These are phyloP conservation scores for Senecio squalidus DNA, from an alignment of 140 eudicot species.

Conservation along the genomic window DNA sequence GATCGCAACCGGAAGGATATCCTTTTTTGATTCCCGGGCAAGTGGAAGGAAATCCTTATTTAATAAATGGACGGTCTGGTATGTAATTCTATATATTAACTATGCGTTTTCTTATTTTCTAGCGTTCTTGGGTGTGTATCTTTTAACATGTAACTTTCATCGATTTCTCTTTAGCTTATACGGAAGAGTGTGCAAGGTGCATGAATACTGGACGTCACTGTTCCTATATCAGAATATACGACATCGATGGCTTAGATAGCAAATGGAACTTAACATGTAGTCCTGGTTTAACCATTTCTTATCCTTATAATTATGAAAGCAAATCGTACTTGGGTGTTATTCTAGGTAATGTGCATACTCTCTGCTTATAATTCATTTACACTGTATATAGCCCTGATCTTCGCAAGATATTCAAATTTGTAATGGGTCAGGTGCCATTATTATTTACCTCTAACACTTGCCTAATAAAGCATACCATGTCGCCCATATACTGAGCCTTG, in stretches of 20 bases:
- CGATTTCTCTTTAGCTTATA: not conserved
- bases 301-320: not conserved
- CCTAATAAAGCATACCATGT: not conserved
- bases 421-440: no score
- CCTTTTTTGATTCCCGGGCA: not conserved
- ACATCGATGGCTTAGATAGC: not conserved
- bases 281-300: not conserved
- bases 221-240: not conserved
- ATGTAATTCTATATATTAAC: not conserved
- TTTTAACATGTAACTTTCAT: not conserved
- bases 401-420: not conserved
- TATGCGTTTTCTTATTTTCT: not conserved
- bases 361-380: not conserved
- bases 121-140: not conserved
- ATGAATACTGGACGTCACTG: not conserved
- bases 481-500: no score
- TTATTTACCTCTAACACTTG: not conserved
- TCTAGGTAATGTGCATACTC: constrained; percentile 1
- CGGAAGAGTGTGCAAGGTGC: not conserved
- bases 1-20: no score
- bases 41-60: not conserved
- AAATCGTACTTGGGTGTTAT: not conserved
- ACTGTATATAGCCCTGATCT: not conserved
- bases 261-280: not conserved
- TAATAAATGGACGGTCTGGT: not conserved